Evolutionary conservation across 2,329 filamentous ascomycete species (phyloP).

Genomic region (Scytalidium sp.): DNA sequence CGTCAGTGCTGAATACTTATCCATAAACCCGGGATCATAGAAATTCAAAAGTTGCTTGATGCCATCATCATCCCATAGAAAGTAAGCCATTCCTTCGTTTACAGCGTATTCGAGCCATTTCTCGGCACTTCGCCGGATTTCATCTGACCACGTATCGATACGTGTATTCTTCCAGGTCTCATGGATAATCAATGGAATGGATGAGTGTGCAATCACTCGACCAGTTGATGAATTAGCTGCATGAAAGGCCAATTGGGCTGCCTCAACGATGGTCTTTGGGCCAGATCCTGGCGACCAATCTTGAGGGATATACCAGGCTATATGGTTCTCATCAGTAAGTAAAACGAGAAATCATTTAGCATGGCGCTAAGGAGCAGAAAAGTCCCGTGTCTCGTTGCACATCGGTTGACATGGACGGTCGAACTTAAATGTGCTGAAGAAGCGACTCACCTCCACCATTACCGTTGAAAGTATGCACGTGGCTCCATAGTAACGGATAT

Average conservation of each 20-base stretch:
- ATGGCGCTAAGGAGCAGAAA: neutral
- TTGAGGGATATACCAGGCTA: slow-evolving; percentile 6
- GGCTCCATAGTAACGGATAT: neutral
- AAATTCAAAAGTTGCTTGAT: slow-evolving; percentile 23
- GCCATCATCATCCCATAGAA: slow-evolving; percentile 32
- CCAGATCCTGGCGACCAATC: slow-evolving; percentile 6
- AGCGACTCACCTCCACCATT: neutral
- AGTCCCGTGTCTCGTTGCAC: neutral
- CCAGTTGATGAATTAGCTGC: slow-evolving; percentile 4
- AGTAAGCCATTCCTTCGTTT: slow-evolving; percentile 26
- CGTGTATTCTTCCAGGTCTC: slow-evolving; percentile 29
- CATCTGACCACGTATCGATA: slow-evolving; percentile 24
- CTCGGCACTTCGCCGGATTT: slow-evolving; percentile 23
- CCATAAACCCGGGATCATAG: slow-evolving; percentile 22
- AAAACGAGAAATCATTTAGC: neutral
- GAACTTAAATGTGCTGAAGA: neutral
- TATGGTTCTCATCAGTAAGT: neutral
- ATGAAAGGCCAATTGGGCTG: slow-evolving; percentile 19
- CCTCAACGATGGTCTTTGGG: slow-evolving; percentile 23
- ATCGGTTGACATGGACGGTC: neutral
- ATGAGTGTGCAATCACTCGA: slow-evolving; percentile 19
- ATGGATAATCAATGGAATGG: slow-evolving; percentile 30
- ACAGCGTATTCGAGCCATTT: slow-evolving; percentile 24
- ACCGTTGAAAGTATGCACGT: neutral
- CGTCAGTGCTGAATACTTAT: slow-evolving; percentile 19